Conservation (phyloP, 2,329 filamentous ascomycete genomes). For the Talaromyces pinophilus region DNA sequence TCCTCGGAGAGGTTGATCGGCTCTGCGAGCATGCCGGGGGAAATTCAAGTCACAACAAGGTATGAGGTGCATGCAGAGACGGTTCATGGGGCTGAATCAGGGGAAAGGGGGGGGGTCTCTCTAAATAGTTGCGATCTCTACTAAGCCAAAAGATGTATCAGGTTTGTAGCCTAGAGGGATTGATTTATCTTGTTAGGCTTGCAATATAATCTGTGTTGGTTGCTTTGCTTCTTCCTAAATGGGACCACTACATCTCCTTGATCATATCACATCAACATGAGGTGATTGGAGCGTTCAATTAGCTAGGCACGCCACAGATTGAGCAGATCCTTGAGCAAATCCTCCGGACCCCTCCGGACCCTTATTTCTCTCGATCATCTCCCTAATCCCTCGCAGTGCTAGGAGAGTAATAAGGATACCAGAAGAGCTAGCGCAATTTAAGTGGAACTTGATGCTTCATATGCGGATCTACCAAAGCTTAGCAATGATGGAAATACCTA, state of each 20-base stretch:
- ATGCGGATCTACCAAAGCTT: too few relatives aligned
- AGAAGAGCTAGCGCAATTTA: not conserved
- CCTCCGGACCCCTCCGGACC: not conserved
- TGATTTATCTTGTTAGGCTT: not conserved
- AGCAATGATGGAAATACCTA: too few relatives aligned
- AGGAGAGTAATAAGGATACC: not conserved
- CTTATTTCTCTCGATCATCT: not conserved
- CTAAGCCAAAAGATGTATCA: not conserved
- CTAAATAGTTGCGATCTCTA: not conserved
- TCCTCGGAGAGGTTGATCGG: conserved; percentile 4
- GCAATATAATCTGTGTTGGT: not conserved
- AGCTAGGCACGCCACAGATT: too few relatives aligned
- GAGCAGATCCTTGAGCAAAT: not conserved
- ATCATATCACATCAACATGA: not conserved
- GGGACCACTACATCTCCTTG: not conserved
- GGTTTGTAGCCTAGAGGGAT: not conserved
- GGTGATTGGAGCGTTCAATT: conserved; percentile 7
- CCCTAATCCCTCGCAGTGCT: not conserved
- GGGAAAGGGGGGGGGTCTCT: not conserved
- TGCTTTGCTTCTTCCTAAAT: not conserved
- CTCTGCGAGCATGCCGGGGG: conserved; percentile 7
- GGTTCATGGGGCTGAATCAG: not conserved
- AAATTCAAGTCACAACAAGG: conserved; percentile 9
- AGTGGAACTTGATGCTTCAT: not conserved
- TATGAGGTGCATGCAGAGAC: conserved; percentile 11